Evolutionary conservation across 129 eudicot genomes (phyloP).

Genomic region (Erigeron canadensis): DNA sequence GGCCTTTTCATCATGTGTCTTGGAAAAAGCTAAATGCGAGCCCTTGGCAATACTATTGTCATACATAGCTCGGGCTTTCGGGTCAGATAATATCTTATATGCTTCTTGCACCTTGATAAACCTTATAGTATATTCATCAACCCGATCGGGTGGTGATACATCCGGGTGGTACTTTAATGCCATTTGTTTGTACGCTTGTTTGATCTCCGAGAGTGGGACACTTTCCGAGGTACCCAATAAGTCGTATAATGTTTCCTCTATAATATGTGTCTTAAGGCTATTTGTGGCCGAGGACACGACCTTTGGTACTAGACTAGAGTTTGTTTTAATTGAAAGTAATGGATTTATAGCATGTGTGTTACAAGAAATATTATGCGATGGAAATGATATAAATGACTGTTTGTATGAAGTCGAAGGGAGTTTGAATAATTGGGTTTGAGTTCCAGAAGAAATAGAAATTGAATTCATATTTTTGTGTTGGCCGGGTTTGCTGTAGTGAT

Average conservation of each 20-base stretch:
- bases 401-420: slow-evolving; percentile 12
- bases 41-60: slow-evolving; percentile 40
- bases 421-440: slow-evolving; percentile 18
- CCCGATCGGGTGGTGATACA: slow-evolving; percentile 43
- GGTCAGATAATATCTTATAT: slow-evolving; percentile 59
- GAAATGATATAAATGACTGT: not conserved
- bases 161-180: slow-evolving; percentile 63
- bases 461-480: not conserved
- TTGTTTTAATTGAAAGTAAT: slow-evolving; percentile 11
- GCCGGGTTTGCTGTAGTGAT: not conserved
- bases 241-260: slow-evolving; percentile 40
- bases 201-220: slow-evolving; percentile 45
- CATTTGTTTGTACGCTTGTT: slow-evolving; percentile 50
- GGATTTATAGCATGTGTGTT: slow-evolving; percentile 13
- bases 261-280: not conserved
- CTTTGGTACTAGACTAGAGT: not conserved
- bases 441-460: not conserved
- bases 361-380: not conserved
- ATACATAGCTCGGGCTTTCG: slow-evolving; percentile 45
- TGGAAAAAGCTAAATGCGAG: slow-evolving; percentile 29
- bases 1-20: slow-evolving; percentile 35
- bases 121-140: slow-evolving; percentile 36
- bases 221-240: slow-evolving; percentile 42
- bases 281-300: not conserved
- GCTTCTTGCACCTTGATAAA: slow-evolving; percentile 56